Evolutionary conservation across 495 filamentous ascomycete genomes (phyloP), one percentile per base, ranked within the genome.

Genomic region (Penicillium pancosmium): DNA sequence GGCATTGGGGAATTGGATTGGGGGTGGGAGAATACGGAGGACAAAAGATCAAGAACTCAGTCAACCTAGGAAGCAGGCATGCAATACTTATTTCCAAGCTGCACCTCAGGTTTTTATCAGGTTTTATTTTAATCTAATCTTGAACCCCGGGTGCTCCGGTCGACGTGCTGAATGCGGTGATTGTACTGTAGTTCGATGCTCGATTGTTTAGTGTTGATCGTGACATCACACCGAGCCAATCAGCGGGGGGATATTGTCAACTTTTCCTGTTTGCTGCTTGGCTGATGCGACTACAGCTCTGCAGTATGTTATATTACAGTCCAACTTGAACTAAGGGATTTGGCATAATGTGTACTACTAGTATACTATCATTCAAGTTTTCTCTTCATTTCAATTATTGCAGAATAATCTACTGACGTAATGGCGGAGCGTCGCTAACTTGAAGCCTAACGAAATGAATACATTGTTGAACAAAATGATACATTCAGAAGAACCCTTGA

Each of bases 191-290:
- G 41, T 18, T 44, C 8, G 41, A 18, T 8, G 16, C 9, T 44
- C 8, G 41, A 18, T 8, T 19, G 8, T 44, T 18, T 63, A 62
- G 59, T 54, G 65, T 58, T 61, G 64, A 27, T 55, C 53, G 62
- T 57, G 55, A 57, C 68, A 67, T 65, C 50, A 62, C 35, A 1
- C 13, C 48, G 19, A 43, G 47, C 60, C 60, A 63, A 63, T 63
- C 52, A 63, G 16, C 5, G 3, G 10, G 9, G 16, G 8, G 31
- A 50, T 48, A 40, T 59, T 52, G 60, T 63, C 55, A 63, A 25
- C 55, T 40, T 35, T 51, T 33, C 47, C 23, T 51, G 55, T 50
- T 50, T 52, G 46, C 52, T 38, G 12, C 15, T 38, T 38, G 36
- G 36, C 4, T n/a, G 36, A n/a, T 38, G 12, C 4, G 11, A n/a